Base-by-base conservation (phyloP, 139 green algal species). In the Chlamydomonas asymmetrica region DNA sequence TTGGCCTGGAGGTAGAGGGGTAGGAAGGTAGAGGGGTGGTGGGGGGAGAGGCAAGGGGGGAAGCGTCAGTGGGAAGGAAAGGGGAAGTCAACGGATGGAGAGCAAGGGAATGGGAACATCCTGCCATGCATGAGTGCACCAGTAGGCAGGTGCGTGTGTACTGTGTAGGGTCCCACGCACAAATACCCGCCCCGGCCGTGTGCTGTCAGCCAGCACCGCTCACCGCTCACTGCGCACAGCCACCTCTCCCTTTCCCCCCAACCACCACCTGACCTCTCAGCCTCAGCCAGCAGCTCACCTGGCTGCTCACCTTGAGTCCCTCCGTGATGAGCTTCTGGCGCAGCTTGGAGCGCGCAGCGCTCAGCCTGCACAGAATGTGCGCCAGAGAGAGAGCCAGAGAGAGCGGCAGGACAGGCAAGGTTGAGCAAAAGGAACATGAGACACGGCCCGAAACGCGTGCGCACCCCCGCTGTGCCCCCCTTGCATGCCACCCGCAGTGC, bases 261-360 rank as follows among this genome's bases (percentile, higher is more conserved):
- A 66, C 60, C 6, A 45, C 32, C 32, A 66, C 37, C 37, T n/a
- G n/a, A n/a, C n/a, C n/a, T n/a, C n/a, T n/a, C n/a, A n/a, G n/a
- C n/a, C n/a, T n/a, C n/a, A n/a, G n/a, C n/a, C n/a, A n/a, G n/a
- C n/a, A n/a, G n/a, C n/a, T n/a, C n/a, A n/a, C n/a, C n/a, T n/a
- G 20, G 22, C 43, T 1, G 9, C 63, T n/a, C 71, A 77, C 71
- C 71, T 77, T 77, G 59, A 77, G 71, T 1, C 63, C 68, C 76
- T 83, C 71, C 29, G 50, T 37, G 6, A 80, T 61, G 40, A 85
- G 57, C 73, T 92, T 94, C 73, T 93, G 89, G 74, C 92, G 92
- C 70, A 93, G 73, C 79, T 96, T 96, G 82, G 79, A 89, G n/a
- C 89, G 84, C 23, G 91, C 91, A 13, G 91, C 91, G 41, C 56